These are phyloP conservation scores for Talaromyces sp. DNA, from an alignment of 2,329 filamentous ascomycete genomes.

Conservation along the genomic window DNA sequence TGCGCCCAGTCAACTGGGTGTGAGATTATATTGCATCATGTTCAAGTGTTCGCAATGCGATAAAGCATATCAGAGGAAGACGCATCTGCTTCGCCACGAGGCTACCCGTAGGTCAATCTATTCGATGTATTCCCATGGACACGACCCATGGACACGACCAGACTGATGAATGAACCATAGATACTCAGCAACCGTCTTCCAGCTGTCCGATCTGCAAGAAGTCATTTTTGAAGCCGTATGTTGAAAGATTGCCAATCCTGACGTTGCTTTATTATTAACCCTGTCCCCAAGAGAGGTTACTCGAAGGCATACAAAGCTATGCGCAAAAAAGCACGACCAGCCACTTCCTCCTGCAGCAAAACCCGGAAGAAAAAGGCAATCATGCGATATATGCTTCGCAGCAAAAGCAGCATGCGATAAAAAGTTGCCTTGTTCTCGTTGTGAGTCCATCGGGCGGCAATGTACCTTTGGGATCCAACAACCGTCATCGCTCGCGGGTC, in stretches of 20 bases:
- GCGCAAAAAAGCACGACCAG: constrained; percentile 33
- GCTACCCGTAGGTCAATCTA: constrained; percentile 26
- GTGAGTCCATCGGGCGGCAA: constrained; percentile 19
- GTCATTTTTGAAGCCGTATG: constrained; percentile 31
- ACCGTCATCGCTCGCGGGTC: not conserved
- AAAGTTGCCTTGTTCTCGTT: constrained; percentile 29
- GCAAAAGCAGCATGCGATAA: constrained; percentile 32
- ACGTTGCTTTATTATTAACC: not conserved
- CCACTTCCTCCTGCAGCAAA: constrained; percentile 29
- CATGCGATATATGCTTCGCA: constrained; percentile 32
- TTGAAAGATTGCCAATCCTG: not conserved
- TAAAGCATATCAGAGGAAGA: constrained; percentile 33
- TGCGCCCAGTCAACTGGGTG: too few relatives aligned
- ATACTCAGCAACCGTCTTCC: constrained; percentile 26
- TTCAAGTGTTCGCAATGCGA: constrained; percentile 32
- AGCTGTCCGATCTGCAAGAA: constrained; percentile 35
- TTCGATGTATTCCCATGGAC: not conserved
- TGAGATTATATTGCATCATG: constrained; percentile 16
- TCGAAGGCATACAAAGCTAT: constrained; percentile 32
- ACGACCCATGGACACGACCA: too few relatives aligned
- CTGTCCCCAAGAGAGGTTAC: constrained; percentile 29
- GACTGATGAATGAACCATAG: constrained; percentile 18
- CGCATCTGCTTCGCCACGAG: constrained; percentile 33
- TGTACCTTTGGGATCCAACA: constrained; percentile 22
- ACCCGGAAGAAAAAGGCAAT: constrained; percentile 34